Evolutionary conservation across 2,329 filamentous ascomycete genomes (phyloP), one percentile per base, ranked within the genome.

Genomic region (Thermothelomyces thermophilus): DNA sequence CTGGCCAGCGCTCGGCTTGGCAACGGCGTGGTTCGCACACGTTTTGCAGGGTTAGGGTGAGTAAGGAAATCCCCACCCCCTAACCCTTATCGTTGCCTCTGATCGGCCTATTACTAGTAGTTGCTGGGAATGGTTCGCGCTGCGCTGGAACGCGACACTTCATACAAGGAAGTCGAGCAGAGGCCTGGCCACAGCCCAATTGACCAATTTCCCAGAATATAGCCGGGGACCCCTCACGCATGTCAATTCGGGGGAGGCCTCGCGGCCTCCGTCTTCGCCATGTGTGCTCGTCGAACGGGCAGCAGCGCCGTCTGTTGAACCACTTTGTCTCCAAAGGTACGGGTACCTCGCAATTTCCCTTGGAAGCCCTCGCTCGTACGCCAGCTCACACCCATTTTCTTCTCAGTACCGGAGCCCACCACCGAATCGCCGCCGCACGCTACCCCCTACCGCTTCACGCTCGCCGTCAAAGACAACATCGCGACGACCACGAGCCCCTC

Each of bases 381-480:
- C n/a, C n/a, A n/a, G n/a, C n/a, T n/a, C n/a, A n/a, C n/a, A n/a
- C n/a, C n/a, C n/a, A n/a, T n/a, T n/a, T n/a, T n/a, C n/a, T n/a
- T 22, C 20, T 20, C 19, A 51, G 24, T 44, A 30, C 39, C 40
- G 17, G 41, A 53, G 48, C 35, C 20, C 2, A 22, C 40, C 26
- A 14, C 13, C 9, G 28, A 34, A 33, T 16, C 26, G 19, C 30
- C 35, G 37, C 30, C 35, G 13, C 19, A 17, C 24, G 16, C 33
- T 16, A 28, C 33, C 20, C 11, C 33, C 11, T 19, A 7, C 34
- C 30, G 35, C 37, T 73, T 77, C 54, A 66, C 64, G 28, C 69
- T 87, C 45, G 82, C 83, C 4, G 72, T 90, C 46, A 90, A 90
- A 63, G 86, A 90, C 69, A 90, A 90, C 63, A 88, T 90, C 56